Evolutionary conservation across 2,329 filamentous ascomycete species (phyloP).

Genomic region (Penicillium brevicompactum): DNA sequence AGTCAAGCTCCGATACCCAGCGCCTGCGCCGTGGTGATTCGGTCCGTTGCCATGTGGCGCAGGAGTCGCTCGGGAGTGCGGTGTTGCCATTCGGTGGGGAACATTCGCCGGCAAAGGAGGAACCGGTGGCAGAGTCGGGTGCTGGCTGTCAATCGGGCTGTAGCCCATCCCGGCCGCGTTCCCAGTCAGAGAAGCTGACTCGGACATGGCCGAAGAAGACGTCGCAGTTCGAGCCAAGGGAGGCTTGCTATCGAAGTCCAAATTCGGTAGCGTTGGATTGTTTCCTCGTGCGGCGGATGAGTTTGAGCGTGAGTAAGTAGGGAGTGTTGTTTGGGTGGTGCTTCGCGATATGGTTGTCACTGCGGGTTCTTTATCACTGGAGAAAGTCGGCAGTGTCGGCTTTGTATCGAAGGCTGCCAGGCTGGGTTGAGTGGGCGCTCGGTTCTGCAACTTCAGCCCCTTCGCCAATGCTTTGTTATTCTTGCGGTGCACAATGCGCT

Average conservation of each 20-base stretch:
- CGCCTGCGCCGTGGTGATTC: conserved; percentile 15
- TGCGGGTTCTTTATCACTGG: conserved; percentile 41
- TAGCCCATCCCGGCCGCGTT: conserved; percentile 36
- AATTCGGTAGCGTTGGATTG: conserved; percentile 44
- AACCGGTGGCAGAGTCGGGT: conserved; percentile 32
- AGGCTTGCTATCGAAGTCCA: conserved; percentile 46
- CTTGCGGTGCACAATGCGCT: conserved; percentile 80
- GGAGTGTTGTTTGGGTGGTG: conserved; percentile 64
- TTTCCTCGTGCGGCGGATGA: conserved; percentile 20
- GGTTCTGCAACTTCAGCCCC: conserved; percentile 62
- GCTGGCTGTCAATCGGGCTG: conserved; percentile 36
- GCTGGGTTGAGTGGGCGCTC: conserved; percentile 48
- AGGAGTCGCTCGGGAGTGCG: conserved; percentile 27
- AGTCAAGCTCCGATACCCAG: conserved; percentile 24
- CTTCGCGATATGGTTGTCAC: conserved; percentile 36
- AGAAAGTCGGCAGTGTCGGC: conserved; percentile 66
- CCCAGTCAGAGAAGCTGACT: conserved; percentile 51
- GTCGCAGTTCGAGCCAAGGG: conserved; percentile 47
- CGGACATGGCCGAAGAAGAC: conserved; percentile 54
- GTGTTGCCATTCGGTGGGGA: conserved; percentile 27
- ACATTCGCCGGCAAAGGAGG: conserved; percentile 31
- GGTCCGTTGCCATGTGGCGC: conserved; percentile 27
- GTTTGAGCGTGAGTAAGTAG: conserved; percentile 63
- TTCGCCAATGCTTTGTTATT: conserved; percentile 86
- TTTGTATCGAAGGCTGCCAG: conserved; percentile 32